phyloP scores from a whole-genome alignment of 176 grass and related monocot genomes.

The Melocanna baccifera region DNA sequence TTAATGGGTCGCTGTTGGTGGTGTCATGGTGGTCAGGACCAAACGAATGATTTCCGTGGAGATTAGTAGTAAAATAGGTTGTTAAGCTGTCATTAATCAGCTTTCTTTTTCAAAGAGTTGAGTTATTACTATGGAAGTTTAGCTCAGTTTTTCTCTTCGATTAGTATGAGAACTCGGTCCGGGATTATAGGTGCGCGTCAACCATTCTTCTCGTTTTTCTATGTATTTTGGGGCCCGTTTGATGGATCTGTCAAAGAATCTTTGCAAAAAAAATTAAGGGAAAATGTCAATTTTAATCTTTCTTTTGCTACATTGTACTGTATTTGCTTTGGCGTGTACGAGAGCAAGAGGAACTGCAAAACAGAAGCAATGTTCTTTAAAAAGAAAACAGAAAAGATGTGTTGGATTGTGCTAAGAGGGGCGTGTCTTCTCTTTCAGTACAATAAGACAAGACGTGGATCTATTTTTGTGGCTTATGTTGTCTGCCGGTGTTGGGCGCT shows the following conservation, averaged over 20 bases:
- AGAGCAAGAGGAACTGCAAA: background rate
- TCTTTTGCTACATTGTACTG: background rate
- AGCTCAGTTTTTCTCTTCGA: background rate
- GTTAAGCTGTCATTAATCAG: background rate
- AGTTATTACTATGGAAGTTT: background rate
- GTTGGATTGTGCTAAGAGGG: background rate
- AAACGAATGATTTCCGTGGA: background rate
- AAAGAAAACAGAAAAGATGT: background rate
- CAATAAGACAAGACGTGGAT: background rate
- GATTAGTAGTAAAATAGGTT: background rate
- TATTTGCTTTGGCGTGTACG: background rate
- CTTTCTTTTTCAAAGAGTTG: background rate
- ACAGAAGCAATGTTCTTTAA: background rate
- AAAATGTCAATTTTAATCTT: background rate
- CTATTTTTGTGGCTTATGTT: too few species aligned
- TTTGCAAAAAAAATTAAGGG: background rate
- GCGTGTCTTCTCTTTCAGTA: background rate
- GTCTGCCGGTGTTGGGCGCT: too few species aligned
- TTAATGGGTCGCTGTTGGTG: slow-evolving; percentile 44
- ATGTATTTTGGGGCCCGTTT: background rate
- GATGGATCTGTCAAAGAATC: background rate
- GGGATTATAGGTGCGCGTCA: background rate
- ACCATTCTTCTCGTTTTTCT: background rate
- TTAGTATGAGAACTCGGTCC: background rate
- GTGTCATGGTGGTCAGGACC: slow-evolving; percentile 38